Percentiles rank a stretch among this genome's conserved stretches.
Evolutionary conservation across 495 filamentous ascomycete genomes (phyloP).

Genomic region (Aspergillus steynii): DNA sequence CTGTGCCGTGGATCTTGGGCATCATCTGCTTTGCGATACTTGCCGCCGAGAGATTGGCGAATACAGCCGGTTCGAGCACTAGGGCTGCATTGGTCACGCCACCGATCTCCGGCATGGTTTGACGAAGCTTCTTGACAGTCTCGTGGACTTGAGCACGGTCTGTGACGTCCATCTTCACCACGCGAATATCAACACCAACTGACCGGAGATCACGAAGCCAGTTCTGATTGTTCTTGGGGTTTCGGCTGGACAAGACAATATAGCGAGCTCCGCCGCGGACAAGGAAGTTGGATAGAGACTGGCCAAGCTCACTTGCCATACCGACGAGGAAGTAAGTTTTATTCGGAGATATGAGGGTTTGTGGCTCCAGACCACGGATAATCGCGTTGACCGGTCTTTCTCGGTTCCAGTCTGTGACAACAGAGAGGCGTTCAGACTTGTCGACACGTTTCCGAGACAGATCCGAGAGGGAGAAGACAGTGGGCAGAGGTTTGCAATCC

Average conservation of each 20-base stretch:
- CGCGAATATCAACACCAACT: not conserved
- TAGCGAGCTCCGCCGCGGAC: not conserved
- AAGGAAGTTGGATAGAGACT: not conserved
- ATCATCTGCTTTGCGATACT: not conserved
- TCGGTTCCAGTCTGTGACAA: constrained; percentile 1
- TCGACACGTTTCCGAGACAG: not conserved
- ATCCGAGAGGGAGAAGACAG: not conserved
- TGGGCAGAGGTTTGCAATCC: not conserved
- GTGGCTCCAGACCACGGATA: not conserved
- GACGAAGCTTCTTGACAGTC: not conserved
- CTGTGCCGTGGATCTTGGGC: not conserved
- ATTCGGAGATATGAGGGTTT: not conserved
- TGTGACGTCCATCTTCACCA: not conserved
- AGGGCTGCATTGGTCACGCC: not conserved
- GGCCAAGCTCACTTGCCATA: not conserved
- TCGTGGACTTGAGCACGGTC: not conserved
- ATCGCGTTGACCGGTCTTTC: not conserved
- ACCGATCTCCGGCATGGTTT: not conserved
- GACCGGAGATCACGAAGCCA: not conserved
- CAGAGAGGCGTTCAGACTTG: not conserved
- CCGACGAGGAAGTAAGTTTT: not conserved
- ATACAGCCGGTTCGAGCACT: not conserved
- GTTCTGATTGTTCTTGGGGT: not conserved
- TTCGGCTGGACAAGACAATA: not conserved
- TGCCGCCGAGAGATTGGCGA: not conserved